These are phyloP conservation scores for Ophiostoma perfectum DNA, from an alignment of 2,329 filamentous ascomycete genomes.

Conservation along the genomic window DNA sequence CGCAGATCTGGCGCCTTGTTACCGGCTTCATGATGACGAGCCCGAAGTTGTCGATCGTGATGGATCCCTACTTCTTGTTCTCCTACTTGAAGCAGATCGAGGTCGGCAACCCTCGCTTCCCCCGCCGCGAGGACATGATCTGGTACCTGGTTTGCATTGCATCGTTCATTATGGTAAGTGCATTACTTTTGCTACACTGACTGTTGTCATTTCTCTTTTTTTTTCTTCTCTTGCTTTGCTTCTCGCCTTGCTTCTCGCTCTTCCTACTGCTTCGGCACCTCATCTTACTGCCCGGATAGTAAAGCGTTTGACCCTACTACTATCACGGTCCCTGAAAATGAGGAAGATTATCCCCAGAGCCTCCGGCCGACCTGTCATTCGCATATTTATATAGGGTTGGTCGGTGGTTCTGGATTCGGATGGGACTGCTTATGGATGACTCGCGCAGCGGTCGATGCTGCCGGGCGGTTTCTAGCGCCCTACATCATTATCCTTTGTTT, in stretches of 20 bases:
- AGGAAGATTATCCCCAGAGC: constrained; percentile 71
- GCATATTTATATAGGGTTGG: constrained; percentile 53
- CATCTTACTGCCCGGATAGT: constrained; percentile 74
- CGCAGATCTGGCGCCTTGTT: constrained; percentile 41
- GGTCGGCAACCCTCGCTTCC: constrained; percentile 63
- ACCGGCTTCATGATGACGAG: constrained; percentile 41
- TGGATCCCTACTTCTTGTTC: constrained; percentile 76
- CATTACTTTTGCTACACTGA: not conserved
- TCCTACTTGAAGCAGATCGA: constrained; percentile 73
- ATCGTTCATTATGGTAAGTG: constrained; percentile 70
- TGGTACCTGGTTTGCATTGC: constrained; percentile 73
- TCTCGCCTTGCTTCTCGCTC: constrained; percentile 7
- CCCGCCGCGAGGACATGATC: constrained; percentile 69
- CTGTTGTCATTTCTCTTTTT: constrained; percentile 24
- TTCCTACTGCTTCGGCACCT: constrained; percentile 34
- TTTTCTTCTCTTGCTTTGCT: constrained; percentile 11
- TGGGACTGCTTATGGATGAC: constrained; percentile 70
- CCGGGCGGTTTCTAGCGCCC: constrained; percentile 57
- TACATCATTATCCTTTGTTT: constrained; percentile 42
- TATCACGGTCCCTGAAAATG: constrained; percentile 80
- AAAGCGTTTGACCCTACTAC: constrained; percentile 51
- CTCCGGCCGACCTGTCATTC: constrained; percentile 59
- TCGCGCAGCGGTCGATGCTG: constrained; percentile 51
- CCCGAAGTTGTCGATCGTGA: constrained; percentile 48
- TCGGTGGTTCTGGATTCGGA: constrained; percentile 63